These are phyloP conservation scores for Xylaria sp. DNA, from an alignment of 2,329 filamentous ascomycete species.

Conservation along the genomic window DNA sequence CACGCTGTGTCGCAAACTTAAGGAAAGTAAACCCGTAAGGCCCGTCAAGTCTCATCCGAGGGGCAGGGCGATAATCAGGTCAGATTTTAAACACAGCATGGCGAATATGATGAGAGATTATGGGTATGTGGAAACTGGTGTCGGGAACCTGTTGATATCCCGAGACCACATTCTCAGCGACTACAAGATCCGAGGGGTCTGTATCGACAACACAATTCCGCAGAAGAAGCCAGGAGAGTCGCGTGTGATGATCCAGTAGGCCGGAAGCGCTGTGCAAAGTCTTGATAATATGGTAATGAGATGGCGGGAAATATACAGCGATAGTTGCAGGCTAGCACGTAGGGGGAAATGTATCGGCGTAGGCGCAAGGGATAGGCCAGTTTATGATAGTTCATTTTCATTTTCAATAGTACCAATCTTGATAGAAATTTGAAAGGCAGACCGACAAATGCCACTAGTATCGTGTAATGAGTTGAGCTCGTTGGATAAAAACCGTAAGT, in stretches of 20 bases:
- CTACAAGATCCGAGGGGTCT: conserved; percentile 25
- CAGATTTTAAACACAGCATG: conserved; percentile 34
- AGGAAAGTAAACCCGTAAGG: conserved; percentile 10
- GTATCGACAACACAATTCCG: conserved; percentile 16
- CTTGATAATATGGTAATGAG: neutral
- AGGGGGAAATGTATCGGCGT: neutral
- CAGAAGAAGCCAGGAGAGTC: neutral
- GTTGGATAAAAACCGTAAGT: neutral
- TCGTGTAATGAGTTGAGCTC: neutral
- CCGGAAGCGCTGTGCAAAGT: no score
- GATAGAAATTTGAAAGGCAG: neutral
- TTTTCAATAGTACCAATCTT: neutral
- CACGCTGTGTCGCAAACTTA: conserved; percentile 23
- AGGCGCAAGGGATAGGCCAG: neutral
- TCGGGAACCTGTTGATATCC: conserved; percentile 25
- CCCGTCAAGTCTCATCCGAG: conserved; percentile 14
- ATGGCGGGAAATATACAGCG: neutral
- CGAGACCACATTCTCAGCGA: conserved; percentile 3
- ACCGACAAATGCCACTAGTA: neutral
- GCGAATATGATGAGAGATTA: conserved; percentile 19
- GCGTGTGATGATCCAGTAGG: conserved; percentile 6
- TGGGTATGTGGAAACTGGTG: conserved; percentile 21
- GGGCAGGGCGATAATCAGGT: conserved; percentile 34
- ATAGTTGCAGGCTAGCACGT: neutral
- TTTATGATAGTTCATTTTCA: neutral